A percentile compares a stretch with the other conserved stretches of the same genome.
These are phyloP conservation scores for Glycine tomentella DNA, from an alignment of 306 rosid species.

Conservation along the genomic window DNA sequence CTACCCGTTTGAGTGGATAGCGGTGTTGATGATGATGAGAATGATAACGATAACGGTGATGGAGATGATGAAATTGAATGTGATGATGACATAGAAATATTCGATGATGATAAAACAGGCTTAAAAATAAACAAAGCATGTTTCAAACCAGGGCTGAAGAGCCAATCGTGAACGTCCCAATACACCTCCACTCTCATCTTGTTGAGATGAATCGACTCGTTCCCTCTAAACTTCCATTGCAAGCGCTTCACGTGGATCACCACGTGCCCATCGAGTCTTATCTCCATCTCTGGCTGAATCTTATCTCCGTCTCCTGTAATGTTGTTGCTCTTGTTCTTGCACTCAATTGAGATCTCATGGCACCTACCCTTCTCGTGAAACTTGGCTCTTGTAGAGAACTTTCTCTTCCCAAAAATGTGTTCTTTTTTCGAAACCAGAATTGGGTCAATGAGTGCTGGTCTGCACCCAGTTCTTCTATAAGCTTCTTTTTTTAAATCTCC, in stretches of 20 bases:
- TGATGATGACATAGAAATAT: conserved; percentile 40
- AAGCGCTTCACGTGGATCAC: conserved; percentile 81
- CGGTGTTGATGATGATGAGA: conserved; percentile 43
- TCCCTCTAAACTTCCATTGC: conserved; percentile 98
- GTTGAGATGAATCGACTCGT: conserved; percentile 64
- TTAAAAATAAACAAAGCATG: conserved; percentile 82
- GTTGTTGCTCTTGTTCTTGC: conserved; percentile 50
- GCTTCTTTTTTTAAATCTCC: conserved; percentile 89
- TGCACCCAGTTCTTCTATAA: conserved; percentile 67
- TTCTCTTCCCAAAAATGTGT: conserved; percentile 78
- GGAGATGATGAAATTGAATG: conserved; percentile 20
- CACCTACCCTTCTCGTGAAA: conserved; percentile 63
- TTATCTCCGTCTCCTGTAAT: background rate
- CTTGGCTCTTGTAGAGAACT: conserved; percentile 68
- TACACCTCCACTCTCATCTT: conserved; percentile 73
- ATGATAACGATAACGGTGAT: conserved; percentile 45
- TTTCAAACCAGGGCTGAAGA: conserved; percentile 78
- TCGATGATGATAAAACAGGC: conserved; percentile 56
- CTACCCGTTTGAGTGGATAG: conserved; percentile 48
- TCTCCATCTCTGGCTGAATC: conserved; percentile 83
- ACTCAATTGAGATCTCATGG: conserved; percentile 77
- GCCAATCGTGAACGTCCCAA: conserved; percentile 99
- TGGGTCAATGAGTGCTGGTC: conserved; percentile 74
- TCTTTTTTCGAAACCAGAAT: conserved; percentile 74
- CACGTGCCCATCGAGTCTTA: conserved; percentile 77